Base-by-base conservation (phyloP, 2,329 filamentous ascomycete species). In the Botryotinia globosa region DNA sequence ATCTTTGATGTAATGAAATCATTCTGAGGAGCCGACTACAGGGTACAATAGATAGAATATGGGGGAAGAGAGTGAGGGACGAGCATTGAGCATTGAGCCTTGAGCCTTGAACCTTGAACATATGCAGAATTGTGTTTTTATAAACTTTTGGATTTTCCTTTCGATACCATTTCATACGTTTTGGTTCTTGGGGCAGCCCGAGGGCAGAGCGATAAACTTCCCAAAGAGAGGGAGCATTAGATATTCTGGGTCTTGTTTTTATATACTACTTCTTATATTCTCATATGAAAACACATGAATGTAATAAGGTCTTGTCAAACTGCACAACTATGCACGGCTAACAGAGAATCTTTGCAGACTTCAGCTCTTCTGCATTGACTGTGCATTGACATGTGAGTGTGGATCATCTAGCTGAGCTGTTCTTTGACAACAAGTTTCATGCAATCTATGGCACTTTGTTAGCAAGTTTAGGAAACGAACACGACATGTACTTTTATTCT, bases 381-480 rank as follows among this genome's bases (percentile, higher is more conserved):
- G 25, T 42, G 59, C 59, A 56, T 25, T 45, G 34, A 68, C 63
- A 72, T 72, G 63, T 68, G 70, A 72, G 12, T 72, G 63, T 68
- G 70, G 63, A 59, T 61, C 70, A 44, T 67, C 54, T 63, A 63
- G 44, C n/a, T 65, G 59, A 72, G 18, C 51, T 68, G 54, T 68
- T 48, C 25, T 68, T 48, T 59, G 32, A 62, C 54, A 68, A 51
- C 32, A 61, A 29, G 70, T 68, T 61, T 68, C 70, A 45, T 58
- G 48, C 69, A 56, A 56, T 56, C 51, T 56, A 56, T 56, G 16
- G 51, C n/a, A 66, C 51, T 20, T 51, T 54, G 16, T 29, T 54
- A n/a, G 63, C 18, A 54, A 54, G 34, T 42, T 39, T 29, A 5
- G 48, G 7, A 51, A 39, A 39, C 37, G 32, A 64, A 39, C 32